phyloP scores from a whole-genome alignment of 192 early-diverging fungal genomes.

The Backusella morwellensis region DNA sequence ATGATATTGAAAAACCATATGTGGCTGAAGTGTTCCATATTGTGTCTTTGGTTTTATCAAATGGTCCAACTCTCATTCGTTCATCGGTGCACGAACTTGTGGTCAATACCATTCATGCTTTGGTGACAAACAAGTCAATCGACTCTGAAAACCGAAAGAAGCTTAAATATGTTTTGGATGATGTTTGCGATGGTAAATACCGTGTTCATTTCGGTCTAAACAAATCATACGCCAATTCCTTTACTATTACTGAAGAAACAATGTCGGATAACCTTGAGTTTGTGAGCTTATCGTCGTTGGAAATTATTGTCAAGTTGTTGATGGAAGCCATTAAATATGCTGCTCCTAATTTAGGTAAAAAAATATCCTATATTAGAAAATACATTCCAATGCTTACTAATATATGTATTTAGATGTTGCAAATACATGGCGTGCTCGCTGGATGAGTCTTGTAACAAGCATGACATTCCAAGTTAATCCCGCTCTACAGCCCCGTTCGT shows the following conservation, averaged over 20 bases:
- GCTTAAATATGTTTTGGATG: slow-evolving; percentile 59
- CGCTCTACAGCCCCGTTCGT: slow-evolving; percentile 88
- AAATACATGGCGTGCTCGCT: slow-evolving; percentile 80
- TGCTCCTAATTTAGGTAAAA: slow-evolving; percentile 56
- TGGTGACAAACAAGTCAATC: slow-evolving; percentile 56
- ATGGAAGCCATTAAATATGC: slow-evolving; percentile 63
- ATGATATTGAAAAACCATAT: slow-evolving; percentile 59
- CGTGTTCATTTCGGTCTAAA: slow-evolving; percentile 71
- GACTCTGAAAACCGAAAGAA: slow-evolving; percentile 46
- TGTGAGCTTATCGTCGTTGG: slow-evolving; percentile 41
- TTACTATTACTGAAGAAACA: slow-evolving; percentile 53
- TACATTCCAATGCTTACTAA: background rate
- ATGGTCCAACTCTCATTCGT: slow-evolving; percentile 78
- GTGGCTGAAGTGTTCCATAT: slow-evolving; percentile 84
- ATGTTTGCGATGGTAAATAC: slow-evolving; percentile 78
- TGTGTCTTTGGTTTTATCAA: slow-evolving; percentile 75
- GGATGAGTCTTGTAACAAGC: slow-evolving; percentile 88
- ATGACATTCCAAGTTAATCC: slow-evolving; percentile 91
- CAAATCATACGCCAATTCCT: slow-evolving; percentile 60
- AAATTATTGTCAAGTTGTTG: slow-evolving; percentile 57
- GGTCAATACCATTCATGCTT: slow-evolving; percentile 81
- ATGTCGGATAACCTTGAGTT: slow-evolving; percentile 41
- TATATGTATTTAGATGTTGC: slow-evolving; percentile 53
- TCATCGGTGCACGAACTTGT: slow-evolving; percentile 86
- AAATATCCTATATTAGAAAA: background rate